Base-by-base conservation (phyloP, 352 stramenopile genomes). In the Phytophthora colocasiae region DNA sequence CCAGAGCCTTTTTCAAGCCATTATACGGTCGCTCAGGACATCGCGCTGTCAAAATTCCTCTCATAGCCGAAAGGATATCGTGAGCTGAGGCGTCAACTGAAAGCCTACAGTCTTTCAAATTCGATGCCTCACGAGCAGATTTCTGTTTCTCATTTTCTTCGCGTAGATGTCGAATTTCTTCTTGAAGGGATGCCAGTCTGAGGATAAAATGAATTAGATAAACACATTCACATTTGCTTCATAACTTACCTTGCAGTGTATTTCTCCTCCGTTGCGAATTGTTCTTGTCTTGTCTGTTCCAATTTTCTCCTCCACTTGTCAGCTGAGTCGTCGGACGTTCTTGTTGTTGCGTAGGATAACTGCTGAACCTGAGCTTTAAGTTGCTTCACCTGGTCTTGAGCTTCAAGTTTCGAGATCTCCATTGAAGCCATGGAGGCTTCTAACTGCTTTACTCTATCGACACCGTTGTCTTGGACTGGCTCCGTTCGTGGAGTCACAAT, bases 1-100 rank as follows among this genome's bases (percentile, higher is more conserved):
- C 84, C 27, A 95, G 63, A 15, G 86, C 82, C 58, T 95, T 95
- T 57, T 93, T 95, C 38, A 95, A 75, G 0, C 86, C 84, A 38
- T 92, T 91, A 54, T 92, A 95, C 3, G 86, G 86, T 27, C 83
- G 57, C 24, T 88, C 74, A 14, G 83, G 69, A 26, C 80, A 95
- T 19, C 86, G 71, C 48, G 50, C 72, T 7, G 48, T 61, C 19
- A 94, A 49, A 57, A 92, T 92, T 12, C 85, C 77, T 24, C 85
- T 87, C 69, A 94, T 94, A 0, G 73, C 65, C n/a, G 80, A 83
- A 0, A 92, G 56, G 26, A 94, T 83, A 24, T 92, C 83, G 39
- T 86, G 66, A 2, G 76, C 82, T 17, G 81, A 89, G 0, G 83
- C 81, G 7, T 85, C 71, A 0, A 38, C 54, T 17, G 63, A 60